phyloP scores from a whole-genome alignment of 495 filamentous ascomycete genomes.

The Penicillium flavigenum region DNA sequence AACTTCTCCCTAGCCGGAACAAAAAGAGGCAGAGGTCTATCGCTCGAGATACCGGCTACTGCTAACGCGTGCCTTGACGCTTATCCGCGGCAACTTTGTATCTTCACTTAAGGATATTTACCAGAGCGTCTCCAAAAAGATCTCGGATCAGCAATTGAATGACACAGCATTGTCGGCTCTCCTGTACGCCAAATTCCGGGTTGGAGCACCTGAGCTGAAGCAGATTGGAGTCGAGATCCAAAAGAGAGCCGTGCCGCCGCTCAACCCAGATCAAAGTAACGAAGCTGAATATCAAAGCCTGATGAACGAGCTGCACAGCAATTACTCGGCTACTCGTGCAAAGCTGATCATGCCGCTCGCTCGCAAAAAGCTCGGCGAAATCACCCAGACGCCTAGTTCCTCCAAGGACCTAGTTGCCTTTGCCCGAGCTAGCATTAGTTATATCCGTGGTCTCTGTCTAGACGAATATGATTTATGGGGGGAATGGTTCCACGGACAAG shows the following conservation, averaged over 20 bases:
- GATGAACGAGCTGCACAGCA: constrained; percentile 67
- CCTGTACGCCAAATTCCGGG: constrained; percentile 74
- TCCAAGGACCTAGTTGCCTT: constrained; percentile 68
- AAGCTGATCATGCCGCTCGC: constrained; percentile 59
- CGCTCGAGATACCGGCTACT: constrained; percentile 67
- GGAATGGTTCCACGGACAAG: constrained; percentile 72
- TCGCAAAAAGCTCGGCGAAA: constrained; percentile 62
- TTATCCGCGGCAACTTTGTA: constrained; percentile 86
- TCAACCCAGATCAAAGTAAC: constrained; percentile 60
- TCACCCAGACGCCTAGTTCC: constrained; percentile 62
- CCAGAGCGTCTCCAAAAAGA: constrained; percentile 65
- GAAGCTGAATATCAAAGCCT: constrained; percentile 66
- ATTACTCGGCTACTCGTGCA: constrained; percentile 58
- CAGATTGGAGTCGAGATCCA: constrained; percentile 66
- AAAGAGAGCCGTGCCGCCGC: constrained; percentile 60
- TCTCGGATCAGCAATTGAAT: constrained; percentile 68
- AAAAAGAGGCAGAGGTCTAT: constrained; percentile 84
- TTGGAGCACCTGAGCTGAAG: constrained; percentile 65
- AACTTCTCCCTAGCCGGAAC: constrained; percentile 57
- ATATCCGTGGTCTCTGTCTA: constrained; percentile 66
- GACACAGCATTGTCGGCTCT: constrained; percentile 75
- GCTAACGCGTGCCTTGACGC: constrained; percentile 68
- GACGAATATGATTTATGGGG: constrained; percentile 75
- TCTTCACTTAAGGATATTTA: constrained; percentile 67
- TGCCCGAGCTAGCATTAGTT: constrained; percentile 67